Evolutionary conservation across 148 eudicot species (phyloP), one percentile per base, ranked within the genome.

Genomic region (Chenopodium suecicum): DNA sequence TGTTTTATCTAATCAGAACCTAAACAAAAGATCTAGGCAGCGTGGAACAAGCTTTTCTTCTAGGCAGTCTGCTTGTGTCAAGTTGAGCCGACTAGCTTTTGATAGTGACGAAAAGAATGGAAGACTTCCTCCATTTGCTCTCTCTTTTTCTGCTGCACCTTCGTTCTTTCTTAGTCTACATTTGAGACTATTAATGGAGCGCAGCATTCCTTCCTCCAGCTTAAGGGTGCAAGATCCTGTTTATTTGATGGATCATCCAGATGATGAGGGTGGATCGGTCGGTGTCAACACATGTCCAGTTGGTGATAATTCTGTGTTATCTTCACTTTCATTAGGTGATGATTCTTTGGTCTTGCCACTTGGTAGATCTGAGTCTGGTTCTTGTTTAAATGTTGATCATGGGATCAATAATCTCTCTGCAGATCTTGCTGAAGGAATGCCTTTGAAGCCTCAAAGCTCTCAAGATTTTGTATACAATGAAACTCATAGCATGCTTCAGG

Each of bases 151-250:
- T 84, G 90, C 98, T 72, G 92, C 98, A 7, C 98, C 95, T 74
- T 84, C 85, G 62, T 88, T 89, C 83, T 91, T 93, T 81, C 81
- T 90, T 41, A 88, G 86, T 81, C 86, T 94, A 76, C 98, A 94
- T 87, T 91, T 96, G 77, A 88, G 89, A 87, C 81, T 90, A 80
- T 89, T 94, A 68, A 90, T 94, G 95, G 90, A 94, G 79, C 89
- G 80, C 64, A 89, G 87, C 85, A 79, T 93, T 74, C 85, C 93
- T 63, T 83, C 83, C 50, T 86, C 84, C 78, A 87, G 84, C 75
- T 84, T 88, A 74, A 73, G 58, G 70, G 90, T 88, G 19, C 81
- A 81, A 67, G 85, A 86, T 77, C 78, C 87, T 23, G 19, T 78
- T n/a, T 85, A 46, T 79, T 81, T 85, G 69, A 76, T 50, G 64